Conservation (phyloP, 2,329 filamentous ascomycete genomes). For the Claviceps paspali region DNA sequence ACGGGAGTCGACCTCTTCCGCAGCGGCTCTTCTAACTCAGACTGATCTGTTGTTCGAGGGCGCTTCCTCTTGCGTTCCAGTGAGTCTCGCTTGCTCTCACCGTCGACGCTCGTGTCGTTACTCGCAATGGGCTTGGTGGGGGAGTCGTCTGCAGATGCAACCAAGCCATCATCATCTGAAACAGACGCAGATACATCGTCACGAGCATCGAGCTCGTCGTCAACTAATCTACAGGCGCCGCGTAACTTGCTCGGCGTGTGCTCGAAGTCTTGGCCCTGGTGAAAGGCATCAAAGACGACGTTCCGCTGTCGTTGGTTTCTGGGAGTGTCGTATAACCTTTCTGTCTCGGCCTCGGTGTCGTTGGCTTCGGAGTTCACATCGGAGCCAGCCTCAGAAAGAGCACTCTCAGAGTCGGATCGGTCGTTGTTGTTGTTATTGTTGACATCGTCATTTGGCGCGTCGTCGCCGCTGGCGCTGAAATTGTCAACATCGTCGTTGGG, state of each 20-base stretch:
- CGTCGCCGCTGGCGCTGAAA: slow-evolving; percentile 14
- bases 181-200: slow-evolving; percentile 27
- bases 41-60: slow-evolving; percentile 27
- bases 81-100: slow-evolving; percentile 18
- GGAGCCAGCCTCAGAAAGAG: slow-evolving; percentile 38
- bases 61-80: slow-evolving; percentile 35
- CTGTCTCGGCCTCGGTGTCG: slow-evolving; percentile 81
- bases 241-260: slow-evolving; percentile 66
- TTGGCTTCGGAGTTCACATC: slow-evolving; percentile 29
- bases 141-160: slow-evolving; percentile 21
- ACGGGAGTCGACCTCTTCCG: slow-evolving; percentile 40
- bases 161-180: slow-evolving; percentile 22
- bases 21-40: slow-evolving; percentile 31
- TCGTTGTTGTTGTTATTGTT: slow-evolving; percentile 15
- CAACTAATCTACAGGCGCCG: slow-evolving; percentile 20
- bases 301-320: slow-evolving; percentile 48
- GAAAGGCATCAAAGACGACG: slow-evolving; percentile 41
- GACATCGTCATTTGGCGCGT: slow-evolving; percentile 8
- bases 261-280: slow-evolving; percentile 39
- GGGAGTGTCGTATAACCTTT: slow-evolving; percentile 82
- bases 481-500: slow-evolving; percentile 17
- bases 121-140: slow-evolving; percentile 18
- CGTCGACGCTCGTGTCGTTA: slow-evolving; percentile 15
- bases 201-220: slow-evolving; percentile 21
- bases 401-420: slow-evolving; percentile 32